Evolutionary conservation across 768 basidiomycete species (phyloP).

Genomic region (Candolleomyces aberdarensis): DNA sequence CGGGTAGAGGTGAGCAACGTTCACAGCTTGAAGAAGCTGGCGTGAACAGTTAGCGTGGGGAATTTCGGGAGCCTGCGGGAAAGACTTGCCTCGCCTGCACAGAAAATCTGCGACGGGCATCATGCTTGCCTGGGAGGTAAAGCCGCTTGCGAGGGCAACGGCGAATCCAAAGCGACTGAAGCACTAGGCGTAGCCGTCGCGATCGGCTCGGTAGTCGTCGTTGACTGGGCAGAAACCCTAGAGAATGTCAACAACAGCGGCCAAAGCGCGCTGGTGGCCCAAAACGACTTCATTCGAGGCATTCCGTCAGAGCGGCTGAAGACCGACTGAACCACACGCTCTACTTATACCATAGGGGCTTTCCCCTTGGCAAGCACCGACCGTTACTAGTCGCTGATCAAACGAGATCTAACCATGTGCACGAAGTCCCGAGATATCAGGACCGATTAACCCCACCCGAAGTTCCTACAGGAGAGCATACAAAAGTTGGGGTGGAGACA

Average conservation of each 20-base stretch:
- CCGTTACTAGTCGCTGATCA: neutral
- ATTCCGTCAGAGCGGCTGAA: constrained; percentile 10
- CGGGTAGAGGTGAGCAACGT: constrained; percentile 67
- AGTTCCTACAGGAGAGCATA: too few relatives aligned
- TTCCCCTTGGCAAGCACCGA: neutral
- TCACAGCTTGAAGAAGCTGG: constrained; percentile 82
- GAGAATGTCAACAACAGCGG: neutral
- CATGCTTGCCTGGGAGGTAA: constrained; percentile 70
- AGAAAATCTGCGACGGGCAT: constrained; percentile 78
- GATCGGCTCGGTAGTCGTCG: constrained; percentile 18
- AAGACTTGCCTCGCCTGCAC: constrained; percentile 64
- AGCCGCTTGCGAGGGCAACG: constrained; percentile 63
- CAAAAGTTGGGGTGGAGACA: too few relatives aligned
- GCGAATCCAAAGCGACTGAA: constrained; percentile 45
- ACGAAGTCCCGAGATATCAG: neutral
- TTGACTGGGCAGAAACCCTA: neutral
- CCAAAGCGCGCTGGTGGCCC: neutral
- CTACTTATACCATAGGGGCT: neutral
- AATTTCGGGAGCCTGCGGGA: constrained; percentile 4
- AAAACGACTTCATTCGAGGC: neutral
- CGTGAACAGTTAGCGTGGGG: constrained; percentile 13
- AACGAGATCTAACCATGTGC: neutral
- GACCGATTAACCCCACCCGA: neutral
- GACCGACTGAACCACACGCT: neutral
- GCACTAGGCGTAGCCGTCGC: constrained; percentile 66